Conservation (phyloP, 2,329 filamentous ascomycete genomes). For the Botrytis cinerea region DNA sequence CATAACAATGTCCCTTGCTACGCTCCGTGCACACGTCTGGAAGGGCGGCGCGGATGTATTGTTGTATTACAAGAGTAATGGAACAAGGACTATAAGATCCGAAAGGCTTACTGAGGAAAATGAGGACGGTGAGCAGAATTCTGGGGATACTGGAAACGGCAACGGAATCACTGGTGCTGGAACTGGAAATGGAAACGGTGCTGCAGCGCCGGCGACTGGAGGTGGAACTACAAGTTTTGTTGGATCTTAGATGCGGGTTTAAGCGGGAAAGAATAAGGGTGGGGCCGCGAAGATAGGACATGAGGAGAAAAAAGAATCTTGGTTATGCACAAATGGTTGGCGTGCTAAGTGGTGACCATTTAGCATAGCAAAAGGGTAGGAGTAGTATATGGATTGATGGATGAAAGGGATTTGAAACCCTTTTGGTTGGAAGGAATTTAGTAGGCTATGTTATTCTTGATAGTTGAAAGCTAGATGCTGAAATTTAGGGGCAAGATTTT, state of each 20-base stretch:
- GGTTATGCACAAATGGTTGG: not conserved
- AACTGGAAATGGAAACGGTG: not conserved
- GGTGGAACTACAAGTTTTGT: not conserved
- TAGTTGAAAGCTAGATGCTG: not conserved
- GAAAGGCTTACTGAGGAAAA: slow-evolving; percentile 25
- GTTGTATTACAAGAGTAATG: slow-evolving; percentile 88
- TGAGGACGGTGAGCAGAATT: not conserved
- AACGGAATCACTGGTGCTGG: not conserved
- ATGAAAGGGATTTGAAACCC: not conserved
- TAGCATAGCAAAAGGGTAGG: not conserved
- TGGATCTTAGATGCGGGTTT: not conserved
- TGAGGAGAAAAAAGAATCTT: not conserved
- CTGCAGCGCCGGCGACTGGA: not conserved
- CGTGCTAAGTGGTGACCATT: not conserved
- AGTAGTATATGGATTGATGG: not conserved
- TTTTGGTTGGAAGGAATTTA: not conserved
- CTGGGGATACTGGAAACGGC: not conserved
- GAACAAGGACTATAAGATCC: slow-evolving; percentile 49
- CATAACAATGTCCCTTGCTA: slow-evolving; percentile 88
- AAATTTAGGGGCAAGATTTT: not conserved
- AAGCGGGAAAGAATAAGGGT: not conserved
- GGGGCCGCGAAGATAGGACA: not conserved
- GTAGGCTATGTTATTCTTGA: slow-evolving; percentile 7
- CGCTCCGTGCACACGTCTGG: slow-evolving; percentile 89
- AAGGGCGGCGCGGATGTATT: slow-evolving; percentile 91